These are phyloP conservation scores for Alternaria sp. DNA, from an alignment of 2,329 filamentous ascomycete genomes.

Conservation along the genomic window DNA sequence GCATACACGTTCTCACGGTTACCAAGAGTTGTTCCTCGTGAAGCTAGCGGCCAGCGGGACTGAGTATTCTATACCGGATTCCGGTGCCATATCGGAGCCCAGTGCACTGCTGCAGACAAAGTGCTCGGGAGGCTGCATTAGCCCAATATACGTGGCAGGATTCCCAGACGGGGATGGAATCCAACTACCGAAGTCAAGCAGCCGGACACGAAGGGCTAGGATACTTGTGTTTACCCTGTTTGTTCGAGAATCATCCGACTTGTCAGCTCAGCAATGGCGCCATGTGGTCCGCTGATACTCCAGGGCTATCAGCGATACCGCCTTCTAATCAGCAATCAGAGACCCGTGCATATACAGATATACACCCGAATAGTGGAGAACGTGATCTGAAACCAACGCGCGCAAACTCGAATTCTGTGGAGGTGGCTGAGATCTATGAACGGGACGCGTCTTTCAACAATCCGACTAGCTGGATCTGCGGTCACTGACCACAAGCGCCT, in stretches of 20 bases:
- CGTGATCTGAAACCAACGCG: not conserved
- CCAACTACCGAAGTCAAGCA: not conserved
- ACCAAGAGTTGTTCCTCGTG: not conserved
- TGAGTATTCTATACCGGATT: not conserved
- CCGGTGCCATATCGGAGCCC: not conserved
- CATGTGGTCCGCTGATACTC: slow-evolving; percentile 2
- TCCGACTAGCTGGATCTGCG: not conserved
- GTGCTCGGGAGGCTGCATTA: slow-evolving; percentile 16
- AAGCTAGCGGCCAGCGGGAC: not conserved
- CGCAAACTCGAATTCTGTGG: not conserved
- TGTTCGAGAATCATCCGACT: slow-evolving; percentile 1
- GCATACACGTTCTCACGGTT: not conserved
- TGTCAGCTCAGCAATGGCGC: slow-evolving; percentile 2
- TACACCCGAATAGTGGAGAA: not conserved
- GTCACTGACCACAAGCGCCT: not conserved
- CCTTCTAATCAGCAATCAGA: not conserved
- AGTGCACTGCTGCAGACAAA: not conserved
- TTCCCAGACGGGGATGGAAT: slow-evolving; percentile 2
- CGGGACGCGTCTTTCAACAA: not conserved
- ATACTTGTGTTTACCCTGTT: not conserved
- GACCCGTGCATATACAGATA: not conserved
- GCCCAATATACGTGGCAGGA: slow-evolving; percentile 1
- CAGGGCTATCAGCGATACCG: not conserved
- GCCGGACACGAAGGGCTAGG: not conserved
- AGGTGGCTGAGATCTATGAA: not conserved